A percentile compares a stretch with the other conserved stretches of the same genome.
These are phyloP conservation scores for Plasmopara halstedii DNA, from an alignment of 352 stramenopile species.

Conservation along the genomic window DNA sequence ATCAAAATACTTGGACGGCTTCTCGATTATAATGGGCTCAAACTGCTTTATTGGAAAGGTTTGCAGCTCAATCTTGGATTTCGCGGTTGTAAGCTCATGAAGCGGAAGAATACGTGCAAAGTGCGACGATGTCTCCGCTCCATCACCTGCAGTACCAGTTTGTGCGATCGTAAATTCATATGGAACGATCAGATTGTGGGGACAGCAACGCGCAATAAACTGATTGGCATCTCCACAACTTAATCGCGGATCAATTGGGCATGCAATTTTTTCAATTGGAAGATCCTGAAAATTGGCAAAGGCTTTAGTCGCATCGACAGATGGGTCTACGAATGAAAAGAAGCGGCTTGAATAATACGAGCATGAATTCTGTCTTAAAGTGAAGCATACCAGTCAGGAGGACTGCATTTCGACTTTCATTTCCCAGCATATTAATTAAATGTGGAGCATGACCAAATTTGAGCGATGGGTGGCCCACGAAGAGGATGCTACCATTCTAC, in stretches of 20 bases:
- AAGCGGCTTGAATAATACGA: neutral
- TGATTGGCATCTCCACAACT: slow-evolving; percentile 83
- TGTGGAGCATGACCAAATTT: slow-evolving; percentile 44
- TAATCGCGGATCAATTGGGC: slow-evolving; percentile 67
- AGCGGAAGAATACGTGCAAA: slow-evolving; percentile 69
- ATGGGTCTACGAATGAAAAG: slow-evolving; percentile 33
- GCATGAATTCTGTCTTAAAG: neutral
- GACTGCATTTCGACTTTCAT: slow-evolving; percentile 57
- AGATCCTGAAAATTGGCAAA: slow-evolving; percentile 51
- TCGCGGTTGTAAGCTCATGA: slow-evolving; percentile 60
- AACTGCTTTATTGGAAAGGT: slow-evolving; percentile 67
- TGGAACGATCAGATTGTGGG: slow-evolving; percentile 59
- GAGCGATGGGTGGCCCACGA: slow-evolving; percentile 61
- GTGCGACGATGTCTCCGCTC: slow-evolving; percentile 38
- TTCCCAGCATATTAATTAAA: slow-evolving; percentile 48
- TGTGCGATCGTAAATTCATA: slow-evolving; percentile 44
- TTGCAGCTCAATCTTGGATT: slow-evolving; percentile 60
- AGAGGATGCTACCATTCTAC: slow-evolving; percentile 67
- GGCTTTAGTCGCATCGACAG: slow-evolving; percentile 38
- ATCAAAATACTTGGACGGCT: slow-evolving; percentile 79
- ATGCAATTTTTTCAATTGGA: slow-evolving; percentile 69
- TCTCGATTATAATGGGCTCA: slow-evolving; percentile 61
- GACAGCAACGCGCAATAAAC: slow-evolving; percentile 71
- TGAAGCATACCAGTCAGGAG: slow-evolving; percentile 54
- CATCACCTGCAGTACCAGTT: slow-evolving; percentile 4